Conservation (phyloP, 2,329 filamentous ascomycete species). For the Penicillium sp. region DNA sequence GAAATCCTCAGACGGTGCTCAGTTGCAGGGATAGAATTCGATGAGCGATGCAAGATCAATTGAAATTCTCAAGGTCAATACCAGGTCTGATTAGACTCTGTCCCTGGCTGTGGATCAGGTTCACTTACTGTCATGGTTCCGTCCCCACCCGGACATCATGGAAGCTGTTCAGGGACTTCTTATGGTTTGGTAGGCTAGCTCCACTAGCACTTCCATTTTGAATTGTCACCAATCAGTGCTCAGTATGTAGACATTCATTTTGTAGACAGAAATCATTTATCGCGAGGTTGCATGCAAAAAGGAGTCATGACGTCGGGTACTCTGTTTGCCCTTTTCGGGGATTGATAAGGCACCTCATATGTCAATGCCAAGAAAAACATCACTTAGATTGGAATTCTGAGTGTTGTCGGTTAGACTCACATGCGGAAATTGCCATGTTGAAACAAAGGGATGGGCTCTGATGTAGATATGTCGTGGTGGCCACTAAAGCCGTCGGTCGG, state of each 20-base stretch:
- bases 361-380: too few relatives aligned
- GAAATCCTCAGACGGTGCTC: not conserved
- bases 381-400: too few relatives aligned
- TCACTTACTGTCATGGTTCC: not conserved
- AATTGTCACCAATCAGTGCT: not conserved
- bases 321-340: not conserved
- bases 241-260: not conserved
- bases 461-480: too few relatives aligned
- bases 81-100: not conserved
- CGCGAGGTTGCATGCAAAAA: not conserved
- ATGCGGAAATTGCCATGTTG: too few relatives aligned
- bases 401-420: too few relatives aligned
- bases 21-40: not conserved
- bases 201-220: not conserved
- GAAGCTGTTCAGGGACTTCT: not conserved
- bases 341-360: too few relatives aligned
- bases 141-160: constrained; percentile 8
- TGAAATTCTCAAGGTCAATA: not conserved
- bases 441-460: too few relatives aligned
- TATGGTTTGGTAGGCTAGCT: not conserved
- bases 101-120: not conserved
- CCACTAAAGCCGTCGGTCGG: not conserved
- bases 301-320: constrained; percentile 8
- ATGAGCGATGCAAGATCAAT: not conserved
- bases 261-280: not conserved